Conservation (phyloP, 768 basidiomycete species). For the Lepiota venenata region DNA sequence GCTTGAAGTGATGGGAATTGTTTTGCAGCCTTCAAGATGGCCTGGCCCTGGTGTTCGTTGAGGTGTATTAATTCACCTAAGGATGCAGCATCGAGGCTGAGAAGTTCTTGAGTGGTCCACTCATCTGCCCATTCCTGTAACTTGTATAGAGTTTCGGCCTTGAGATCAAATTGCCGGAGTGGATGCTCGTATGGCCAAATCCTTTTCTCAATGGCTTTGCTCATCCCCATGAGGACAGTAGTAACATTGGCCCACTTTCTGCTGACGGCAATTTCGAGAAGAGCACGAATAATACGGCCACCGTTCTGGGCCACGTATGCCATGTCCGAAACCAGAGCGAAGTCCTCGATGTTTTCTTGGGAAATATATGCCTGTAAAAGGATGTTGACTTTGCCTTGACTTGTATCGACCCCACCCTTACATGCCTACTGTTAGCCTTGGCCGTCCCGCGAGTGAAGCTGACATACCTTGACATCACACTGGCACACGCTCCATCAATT, state of each 20-base stretch:
- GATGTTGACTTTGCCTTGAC: slow-evolving; percentile 89
- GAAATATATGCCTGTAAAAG: slow-evolving; percentile 91
- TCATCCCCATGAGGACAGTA: slow-evolving; percentile 79
- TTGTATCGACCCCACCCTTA: slow-evolving; percentile 54
- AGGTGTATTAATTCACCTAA: slow-evolving; percentile 81
- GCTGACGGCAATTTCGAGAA: slow-evolving; percentile 93
- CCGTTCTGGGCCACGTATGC: slow-evolving; percentile 95
- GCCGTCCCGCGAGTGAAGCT: background rate
- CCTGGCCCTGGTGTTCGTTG: slow-evolving; percentile 81
- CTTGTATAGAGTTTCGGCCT: slow-evolving; percentile 72
- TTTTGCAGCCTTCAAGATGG: slow-evolving; percentile 74
- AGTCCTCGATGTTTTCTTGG: slow-evolving; percentile 79
- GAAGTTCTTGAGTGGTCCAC: slow-evolving; percentile 69
- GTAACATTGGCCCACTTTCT: slow-evolving; percentile 87
- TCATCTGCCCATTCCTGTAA: slow-evolving; percentile 83
- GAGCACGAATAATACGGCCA: slow-evolving; percentile 89
- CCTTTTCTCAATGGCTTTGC: slow-evolving; percentile 89
- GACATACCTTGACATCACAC: slow-evolving; percentile 70
- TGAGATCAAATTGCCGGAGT: slow-evolving; percentile 76
- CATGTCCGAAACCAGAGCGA: slow-evolving; percentile 93
- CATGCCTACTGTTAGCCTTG: background rate
- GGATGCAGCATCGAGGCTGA: slow-evolving; percentile 57
- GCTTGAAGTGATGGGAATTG: slow-evolving; percentile 80
- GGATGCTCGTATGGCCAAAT: slow-evolving; percentile 97
- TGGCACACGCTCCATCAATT: slow-evolving; percentile 65